Conservation (phyloP, 2,329 filamentous ascomycete species). For the Tolypocladium album region DNA sequence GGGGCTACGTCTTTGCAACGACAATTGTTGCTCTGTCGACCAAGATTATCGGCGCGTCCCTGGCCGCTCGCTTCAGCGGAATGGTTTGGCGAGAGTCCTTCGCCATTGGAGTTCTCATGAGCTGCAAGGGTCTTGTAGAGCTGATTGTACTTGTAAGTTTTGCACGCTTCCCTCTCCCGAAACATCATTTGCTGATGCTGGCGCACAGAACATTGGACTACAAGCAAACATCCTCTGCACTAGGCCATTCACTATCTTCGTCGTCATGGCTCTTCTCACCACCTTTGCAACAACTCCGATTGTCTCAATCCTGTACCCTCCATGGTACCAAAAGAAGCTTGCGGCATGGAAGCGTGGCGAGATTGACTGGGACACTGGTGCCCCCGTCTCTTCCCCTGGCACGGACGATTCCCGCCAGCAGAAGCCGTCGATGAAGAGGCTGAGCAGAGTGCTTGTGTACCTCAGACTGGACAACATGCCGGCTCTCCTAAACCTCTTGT, state of each 20-base stretch:
- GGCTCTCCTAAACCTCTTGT: slow-evolving; percentile 71
- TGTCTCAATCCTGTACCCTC: slow-evolving; percentile 62
- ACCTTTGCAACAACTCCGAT: slow-evolving; percentile 77
- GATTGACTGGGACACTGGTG: slow-evolving; percentile 64
- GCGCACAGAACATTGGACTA: slow-evolving; percentile 55
- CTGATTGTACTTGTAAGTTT: slow-evolving; percentile 75
- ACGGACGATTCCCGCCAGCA: slow-evolving; percentile 3
- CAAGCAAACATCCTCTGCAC: slow-evolving; percentile 72
- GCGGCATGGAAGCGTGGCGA: slow-evolving; percentile 62
- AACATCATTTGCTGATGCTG: background rate
- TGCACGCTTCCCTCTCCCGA: background rate
- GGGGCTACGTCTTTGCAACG: slow-evolving; percentile 82
- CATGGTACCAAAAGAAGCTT: slow-evolving; percentile 42
- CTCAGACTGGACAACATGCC: slow-evolving; percentile 78
- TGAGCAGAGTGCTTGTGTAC: slow-evolving; percentile 65
- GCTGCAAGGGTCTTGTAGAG: slow-evolving; percentile 91
- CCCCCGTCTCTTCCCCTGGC: slow-evolving; percentile 5
- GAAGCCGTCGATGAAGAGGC: slow-evolving; percentile 8
- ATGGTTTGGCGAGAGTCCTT: slow-evolving; percentile 86
- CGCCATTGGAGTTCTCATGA: slow-evolving; percentile 85
- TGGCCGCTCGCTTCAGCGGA: slow-evolving; percentile 66
- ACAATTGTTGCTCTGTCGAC: slow-evolving; percentile 72
- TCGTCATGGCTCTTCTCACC: slow-evolving; percentile 84
- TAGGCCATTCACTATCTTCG: slow-evolving; percentile 84
- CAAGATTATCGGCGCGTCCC: slow-evolving; percentile 73